A percentile compares a stretch with the other conserved stretches of the same genome.
Evolutionary conservation across 2,329 filamentous ascomycete genomes (phyloP).

Genomic region (Blumeriella jaapii): DNA sequence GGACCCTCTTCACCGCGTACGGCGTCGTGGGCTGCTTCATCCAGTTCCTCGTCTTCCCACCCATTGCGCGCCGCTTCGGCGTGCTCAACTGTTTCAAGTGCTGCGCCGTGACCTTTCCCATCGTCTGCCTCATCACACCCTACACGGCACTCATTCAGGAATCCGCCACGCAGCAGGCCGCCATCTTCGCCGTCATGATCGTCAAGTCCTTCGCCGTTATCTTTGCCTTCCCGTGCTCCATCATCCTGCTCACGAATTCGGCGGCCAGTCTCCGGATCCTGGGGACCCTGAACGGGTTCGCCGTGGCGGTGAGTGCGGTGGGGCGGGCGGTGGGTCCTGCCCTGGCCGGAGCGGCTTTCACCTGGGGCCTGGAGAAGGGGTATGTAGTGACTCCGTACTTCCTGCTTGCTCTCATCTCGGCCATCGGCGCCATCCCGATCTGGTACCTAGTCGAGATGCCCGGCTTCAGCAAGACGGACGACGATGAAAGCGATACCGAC

Average conservation of each 20-base stretch:
- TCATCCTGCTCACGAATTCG: slow-evolving; percentile 84
- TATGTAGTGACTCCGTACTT: slow-evolving; percentile 77
- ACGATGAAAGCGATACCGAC: slow-evolving; percentile 17
- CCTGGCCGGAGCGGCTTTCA: slow-evolving; percentile 60
- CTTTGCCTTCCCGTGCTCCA: slow-evolving; percentile 79
- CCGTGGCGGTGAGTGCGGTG: slow-evolving; percentile 69
- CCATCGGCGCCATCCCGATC: slow-evolving; percentile 57
- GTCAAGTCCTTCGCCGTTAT: slow-evolving; percentile 66
- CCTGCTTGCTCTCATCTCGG: slow-evolving; percentile 53
- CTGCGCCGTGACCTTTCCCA: slow-evolving; percentile 56
- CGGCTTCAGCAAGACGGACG: slow-evolving; percentile 43
- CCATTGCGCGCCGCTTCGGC: slow-evolving; percentile 60
- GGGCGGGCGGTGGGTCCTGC: slow-evolving; percentile 73
- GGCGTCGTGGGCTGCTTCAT: slow-evolving; percentile 68
- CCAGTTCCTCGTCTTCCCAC: slow-evolving; percentile 83
- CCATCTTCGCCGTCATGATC: slow-evolving; percentile 58
- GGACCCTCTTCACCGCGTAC: slow-evolving; percentile 74
- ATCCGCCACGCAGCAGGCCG: slow-evolving; percentile 38
- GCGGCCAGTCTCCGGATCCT: slow-evolving; percentile 64
- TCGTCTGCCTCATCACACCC: slow-evolving; percentile 71
- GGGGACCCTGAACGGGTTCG: slow-evolving; percentile 83
- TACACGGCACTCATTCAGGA: slow-evolving; percentile 58
- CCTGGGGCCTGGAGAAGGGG: slow-evolving; percentile 60
- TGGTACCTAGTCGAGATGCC: slow-evolving; percentile 66
- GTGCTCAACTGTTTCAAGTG: slow-evolving; percentile 61